Conservation (phyloP, 202 grass and related monocot species). For the Setaria italica region DNA sequence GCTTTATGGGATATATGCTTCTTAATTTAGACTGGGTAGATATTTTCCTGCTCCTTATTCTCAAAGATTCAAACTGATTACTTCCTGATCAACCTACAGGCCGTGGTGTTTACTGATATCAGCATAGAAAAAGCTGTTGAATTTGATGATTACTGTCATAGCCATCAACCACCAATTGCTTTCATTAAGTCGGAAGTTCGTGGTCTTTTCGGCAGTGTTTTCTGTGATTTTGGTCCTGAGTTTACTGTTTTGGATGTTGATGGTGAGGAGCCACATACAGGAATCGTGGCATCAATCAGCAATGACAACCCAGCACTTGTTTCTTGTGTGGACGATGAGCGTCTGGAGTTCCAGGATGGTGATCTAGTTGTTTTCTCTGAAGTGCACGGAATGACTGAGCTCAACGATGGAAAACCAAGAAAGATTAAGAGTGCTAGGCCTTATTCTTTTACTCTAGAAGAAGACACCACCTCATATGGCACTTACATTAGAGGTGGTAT, state of each 20-base stretch:
- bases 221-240: slow-evolving; percentile 90
- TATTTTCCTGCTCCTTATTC: not conserved
- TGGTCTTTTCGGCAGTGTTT: slow-evolving; percentile 90
- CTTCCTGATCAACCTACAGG: slow-evolving; percentile 54
- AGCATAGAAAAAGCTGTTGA: slow-evolving; percentile 84
- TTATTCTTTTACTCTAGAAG: slow-evolving; percentile 86
- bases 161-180: slow-evolving; percentile 83
- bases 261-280: slow-evolving; percentile 90
- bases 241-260: slow-evolving; percentile 91
- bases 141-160: slow-evolving; percentile 85
- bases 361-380: slow-evolving; percentile 94
- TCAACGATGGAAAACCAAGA: slow-evolving; percentile 92
- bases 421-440: slow-evolving; percentile 85
- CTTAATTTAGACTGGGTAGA: slow-evolving; percentile 5
- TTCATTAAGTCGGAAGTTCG: slow-evolving; percentile 90
- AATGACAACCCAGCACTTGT: slow-evolving; percentile 87
- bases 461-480: slow-evolving; percentile 85
- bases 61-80: not conserved
- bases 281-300: slow-evolving; percentile 85
- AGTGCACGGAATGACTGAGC: slow-evolving; percentile 83
- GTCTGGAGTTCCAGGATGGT: slow-evolving; percentile 86
- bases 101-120: slow-evolving; percentile 90
- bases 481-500: slow-evolving; percentile 81
- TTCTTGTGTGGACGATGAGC: slow-evolving; percentile 91
- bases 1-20: not conserved